phyloP scores from a whole-genome alignment of 2,329 filamentous ascomycete species.

The Aspergillus versicolor region DNA sequence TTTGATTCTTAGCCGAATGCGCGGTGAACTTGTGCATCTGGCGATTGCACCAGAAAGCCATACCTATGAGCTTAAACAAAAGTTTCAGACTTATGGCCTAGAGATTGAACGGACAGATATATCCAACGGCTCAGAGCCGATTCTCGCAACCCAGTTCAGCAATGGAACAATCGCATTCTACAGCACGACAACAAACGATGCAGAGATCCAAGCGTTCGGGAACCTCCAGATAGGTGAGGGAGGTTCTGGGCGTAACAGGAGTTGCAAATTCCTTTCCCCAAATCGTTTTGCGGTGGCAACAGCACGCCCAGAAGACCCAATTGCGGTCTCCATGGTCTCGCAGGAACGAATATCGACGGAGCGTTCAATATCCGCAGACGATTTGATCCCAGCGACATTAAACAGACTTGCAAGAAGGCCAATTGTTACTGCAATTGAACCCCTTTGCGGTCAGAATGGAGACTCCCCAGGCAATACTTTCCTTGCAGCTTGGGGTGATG shows the following conservation, averaged over 20 bases:
- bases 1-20: constrained; percentile 57
- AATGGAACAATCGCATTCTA: constrained; percentile 51
- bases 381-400: constrained; percentile 23
- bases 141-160: constrained; percentile 55
- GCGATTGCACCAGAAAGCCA: constrained; percentile 34
- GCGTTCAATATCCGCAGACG: constrained; percentile 42
- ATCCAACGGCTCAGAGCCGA: constrained; percentile 37
- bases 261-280: constrained; percentile 53
- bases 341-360: constrained; percentile 42
- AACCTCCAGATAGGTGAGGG: constrained; percentile 22
- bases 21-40: constrained; percentile 50
- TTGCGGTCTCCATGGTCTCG: constrained; percentile 53
- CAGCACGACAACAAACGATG: constrained; percentile 32
- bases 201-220: constrained; percentile 39
- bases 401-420: constrained; percentile 22
- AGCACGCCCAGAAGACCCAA: constrained; percentile 44
- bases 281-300: constrained; percentile 52
- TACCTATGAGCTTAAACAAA: constrained; percentile 34
- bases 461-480: constrained; percentile 51
- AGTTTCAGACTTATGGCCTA: constrained; percentile 45
- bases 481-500: constrained; percentile 61
- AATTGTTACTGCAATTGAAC: constrained; percentile 37
- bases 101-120: constrained; percentile 51
- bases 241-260: constrained; percentile 42
- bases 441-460: constrained; percentile 28